phyloP scores from a whole-genome alignment of 192 early-diverging fungal species.

The Coemansia erecta region DNA sequence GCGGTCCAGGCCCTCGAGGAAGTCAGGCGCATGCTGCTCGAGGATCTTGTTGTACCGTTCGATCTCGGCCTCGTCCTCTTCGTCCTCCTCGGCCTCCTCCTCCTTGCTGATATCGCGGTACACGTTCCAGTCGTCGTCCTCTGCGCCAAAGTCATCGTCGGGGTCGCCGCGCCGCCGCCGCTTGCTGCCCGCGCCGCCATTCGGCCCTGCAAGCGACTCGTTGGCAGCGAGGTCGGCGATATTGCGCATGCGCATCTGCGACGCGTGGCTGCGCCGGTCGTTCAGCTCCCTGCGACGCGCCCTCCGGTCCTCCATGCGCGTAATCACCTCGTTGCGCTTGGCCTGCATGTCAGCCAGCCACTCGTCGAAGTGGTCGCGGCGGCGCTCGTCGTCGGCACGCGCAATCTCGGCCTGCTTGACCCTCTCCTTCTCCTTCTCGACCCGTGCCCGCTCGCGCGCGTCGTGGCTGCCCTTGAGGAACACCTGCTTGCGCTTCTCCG shows the following conservation, averaged over 20 bases:
- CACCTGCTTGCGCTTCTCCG: conserved; percentile 85
- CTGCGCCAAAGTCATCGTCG: conserved; percentile 91
- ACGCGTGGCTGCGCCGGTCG: conserved; percentile 84
- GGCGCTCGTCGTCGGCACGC: conserved; percentile 69
- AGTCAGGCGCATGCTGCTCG: conserved; percentile 69
- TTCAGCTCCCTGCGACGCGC: conserved; percentile 72
- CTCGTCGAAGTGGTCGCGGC: conserved; percentile 62
- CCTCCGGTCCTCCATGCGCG: conserved; percentile 68
- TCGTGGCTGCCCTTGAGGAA: conserved; percentile 75
- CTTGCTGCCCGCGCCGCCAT: conserved; percentile 6
- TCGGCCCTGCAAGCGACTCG: conserved; percentile 9
- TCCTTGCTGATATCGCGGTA: conserved; percentile 88
- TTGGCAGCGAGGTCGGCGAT: conserved; percentile 79
- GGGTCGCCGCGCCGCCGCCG: conserved; percentile 49
- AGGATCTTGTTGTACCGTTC: conserved; percentile 71
- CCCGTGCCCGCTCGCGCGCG: conserved; percentile 67
- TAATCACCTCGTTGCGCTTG: conserved; percentile 61
- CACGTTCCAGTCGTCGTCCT: conserved; percentile 90
- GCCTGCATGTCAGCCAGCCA: conserved; percentile 72
- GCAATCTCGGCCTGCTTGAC: conserved; percentile 56
- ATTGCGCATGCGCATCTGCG: conserved; percentile 80
- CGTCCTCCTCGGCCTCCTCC: conserved; percentile 78
- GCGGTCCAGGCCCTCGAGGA: conserved; percentile 69
- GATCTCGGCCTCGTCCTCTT: conserved; percentile 68
- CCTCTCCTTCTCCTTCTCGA: conserved; percentile 68